These are phyloP conservation scores for Trichomonas vaginalis DNA, from an alignment of 208 protist genomes.

Conservation along the genomic window DNA sequence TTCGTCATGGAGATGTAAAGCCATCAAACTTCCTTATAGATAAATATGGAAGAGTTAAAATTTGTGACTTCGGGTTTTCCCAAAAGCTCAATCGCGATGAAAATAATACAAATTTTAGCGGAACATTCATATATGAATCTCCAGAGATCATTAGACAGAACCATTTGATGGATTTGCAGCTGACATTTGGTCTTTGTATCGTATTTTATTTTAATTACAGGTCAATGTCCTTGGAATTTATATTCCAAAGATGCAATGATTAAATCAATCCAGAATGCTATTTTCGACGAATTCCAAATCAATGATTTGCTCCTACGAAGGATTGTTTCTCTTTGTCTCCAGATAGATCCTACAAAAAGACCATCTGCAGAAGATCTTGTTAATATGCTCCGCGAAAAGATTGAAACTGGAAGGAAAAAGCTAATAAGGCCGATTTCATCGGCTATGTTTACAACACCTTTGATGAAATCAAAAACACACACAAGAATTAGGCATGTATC, in stretches of 20 bases:
- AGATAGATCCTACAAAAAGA: neutral
- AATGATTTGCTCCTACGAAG: neutral
- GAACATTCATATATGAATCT: neutral
- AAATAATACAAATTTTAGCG: neutral
- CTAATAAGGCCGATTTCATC: neutral
- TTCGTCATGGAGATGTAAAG: neutral
- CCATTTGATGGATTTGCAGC: neutral
- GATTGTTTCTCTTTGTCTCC: neutral
- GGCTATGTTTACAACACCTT: neutral
- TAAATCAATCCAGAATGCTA: neutral
- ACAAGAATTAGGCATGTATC: neutral
- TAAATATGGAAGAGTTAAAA: neutral
- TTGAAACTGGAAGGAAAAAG: neutral
- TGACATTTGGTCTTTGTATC: neutral
- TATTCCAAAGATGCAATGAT: neutral
- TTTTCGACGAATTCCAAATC: neutral
- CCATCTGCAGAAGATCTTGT: neutral
- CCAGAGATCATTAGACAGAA: neutral
- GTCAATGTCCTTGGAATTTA: neutral
- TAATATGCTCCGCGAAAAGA: neutral
- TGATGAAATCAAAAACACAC: neutral
- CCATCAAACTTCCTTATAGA: neutral
- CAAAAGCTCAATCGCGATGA: neutral
- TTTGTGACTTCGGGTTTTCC: neutral
- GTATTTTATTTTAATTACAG: neutral